These are phyloP conservation scores for Xenosphaeropsis pyriputrescens DNA, from an alignment of 2,329 filamentous ascomycete species.

Conservation along the genomic window DNA sequence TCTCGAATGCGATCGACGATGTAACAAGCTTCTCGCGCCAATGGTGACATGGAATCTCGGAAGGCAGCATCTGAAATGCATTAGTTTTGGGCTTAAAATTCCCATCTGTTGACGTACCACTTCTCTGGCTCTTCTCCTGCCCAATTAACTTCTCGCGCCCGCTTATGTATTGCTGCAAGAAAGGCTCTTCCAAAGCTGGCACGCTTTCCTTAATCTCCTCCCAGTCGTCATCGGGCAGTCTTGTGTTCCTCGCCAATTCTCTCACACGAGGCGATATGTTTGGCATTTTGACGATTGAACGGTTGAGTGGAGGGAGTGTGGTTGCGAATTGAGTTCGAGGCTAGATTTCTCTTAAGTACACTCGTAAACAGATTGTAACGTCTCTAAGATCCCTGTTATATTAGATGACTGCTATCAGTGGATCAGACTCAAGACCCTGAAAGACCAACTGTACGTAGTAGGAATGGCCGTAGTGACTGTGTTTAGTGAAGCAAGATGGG, in stretches of 20 bases:
- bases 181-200: conserved; percentile 48
- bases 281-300: no score
- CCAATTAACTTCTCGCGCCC: conserved; percentile 63
- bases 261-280: neutral
- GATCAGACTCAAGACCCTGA: no score
- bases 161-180: conserved; percentile 68
- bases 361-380: no score
- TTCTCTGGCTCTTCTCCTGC: conserved; percentile 70
- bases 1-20: conserved; percentile 71
- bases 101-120: conserved; percentile 38
- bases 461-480: no score
- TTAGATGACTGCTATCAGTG: no score
- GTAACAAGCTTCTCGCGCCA: conserved; percentile 60
- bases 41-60: conserved; percentile 59
- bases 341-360: no score
- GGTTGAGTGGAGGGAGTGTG: no score
- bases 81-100: no score
- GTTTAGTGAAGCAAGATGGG: no score
- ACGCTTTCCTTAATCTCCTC: conserved; percentile 39
- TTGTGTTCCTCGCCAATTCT: neutral
- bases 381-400: no score
- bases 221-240: conserved; percentile 37
- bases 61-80: conserved; percentile 46
- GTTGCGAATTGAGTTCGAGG: no score
- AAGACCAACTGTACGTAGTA: no score